Evolutionary conservation across 1,284 basidiomycete species (phyloP), one percentile per base, ranked within the genome.

Genomic region (Ganoderma multipileum): DNA sequence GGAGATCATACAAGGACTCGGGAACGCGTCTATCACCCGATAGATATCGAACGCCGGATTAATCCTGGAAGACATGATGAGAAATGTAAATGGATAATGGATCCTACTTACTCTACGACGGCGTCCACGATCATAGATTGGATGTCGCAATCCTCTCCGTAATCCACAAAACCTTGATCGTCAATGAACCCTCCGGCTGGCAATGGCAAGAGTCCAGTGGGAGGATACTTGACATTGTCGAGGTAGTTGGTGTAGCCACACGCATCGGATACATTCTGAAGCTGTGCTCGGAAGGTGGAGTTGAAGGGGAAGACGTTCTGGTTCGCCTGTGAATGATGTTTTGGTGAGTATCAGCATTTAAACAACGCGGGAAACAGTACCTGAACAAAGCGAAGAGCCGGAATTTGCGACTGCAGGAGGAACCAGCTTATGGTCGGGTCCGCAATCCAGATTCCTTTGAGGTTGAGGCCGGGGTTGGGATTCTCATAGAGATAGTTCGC

Each of bases 1-100:
- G 2, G 4, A n/a, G 55, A n/a, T 14, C 78, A 41, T 65, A 81
- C 79, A 81, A n/a, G 78, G 70, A 57, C 76, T 77, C 4, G 80
- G 79, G 75, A 76, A 81, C 1, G 77, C 78, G 64, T 81, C 76
- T n/a, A 76, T 81, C 47, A 80, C 79, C 1, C 81, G 76, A 69
- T 84, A 83, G 7, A 82, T 76, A 73, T 83, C 83, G 70, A 89
- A 89, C 4, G 83, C 87, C 1, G 88, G 87, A 74, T 90, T 89
- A 54, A 89, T 75, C 20, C 83, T 86, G 63, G 20, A 38, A 44
- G 44, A 12, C 33, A 14, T 9, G 20, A 14, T 58, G 18, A 38
- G 20, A 12, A 23, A 6, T n/a, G 18, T 7, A 30, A 26, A 5
- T n/a, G 12, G n/a, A 42, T n/a, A 47, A 12, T 5, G 7, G 20